Percentiles rank a stretch among this genome's conserved stretches.
Conservation (phyloP, 805 yeast genomes). For the Yamadazyma insecticola region DNA sequence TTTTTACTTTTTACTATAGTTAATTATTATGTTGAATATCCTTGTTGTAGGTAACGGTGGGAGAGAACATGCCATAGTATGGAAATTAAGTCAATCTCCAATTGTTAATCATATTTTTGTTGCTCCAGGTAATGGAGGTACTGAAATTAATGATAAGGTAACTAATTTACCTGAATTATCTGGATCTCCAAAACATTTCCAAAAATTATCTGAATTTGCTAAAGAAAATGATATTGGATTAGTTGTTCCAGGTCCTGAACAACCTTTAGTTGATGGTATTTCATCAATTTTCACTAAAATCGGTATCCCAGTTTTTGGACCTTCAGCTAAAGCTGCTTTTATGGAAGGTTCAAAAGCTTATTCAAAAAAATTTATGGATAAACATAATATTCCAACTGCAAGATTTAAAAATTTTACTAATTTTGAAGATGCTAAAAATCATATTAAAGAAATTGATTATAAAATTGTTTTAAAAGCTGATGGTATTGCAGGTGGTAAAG, state of each 20-base stretch:
- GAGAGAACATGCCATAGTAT: conserved; percentile 94
- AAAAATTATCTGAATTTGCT: conserved; percentile 70
- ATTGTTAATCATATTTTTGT: conserved; percentile 71
- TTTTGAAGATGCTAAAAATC: conserved; percentile 69
- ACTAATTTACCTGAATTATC: conserved; percentile 63
- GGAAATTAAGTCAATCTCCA: conserved; percentile 82
- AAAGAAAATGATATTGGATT: conserved; percentile 57
- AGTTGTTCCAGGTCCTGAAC: conserved; percentile 99
- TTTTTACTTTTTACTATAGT: no score
- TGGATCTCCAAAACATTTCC: conserved; percentile 63
- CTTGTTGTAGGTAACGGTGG: conserved; percentile 97
- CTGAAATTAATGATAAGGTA: conserved; percentile 54
- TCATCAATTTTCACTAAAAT: conserved; percentile 64
- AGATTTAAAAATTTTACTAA: conserved; percentile 76
- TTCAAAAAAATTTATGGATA: conserved; percentile 89
- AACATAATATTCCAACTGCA: conserved; percentile 93
- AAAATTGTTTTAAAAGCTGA: conserved; percentile 92
- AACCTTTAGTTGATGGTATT: conserved; percentile 94
- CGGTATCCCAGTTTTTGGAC: conserved; percentile 97
- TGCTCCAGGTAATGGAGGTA: conserved; percentile 98
- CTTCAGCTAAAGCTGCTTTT: conserved; percentile 81
- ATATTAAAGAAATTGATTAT: conserved; percentile 60
- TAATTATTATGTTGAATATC: conserved; percentile 49
- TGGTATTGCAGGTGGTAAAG: conserved; percentile 98
- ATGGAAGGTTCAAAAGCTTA: conserved; percentile 98